Evolutionary conservation across 1,284 basidiomycete genomes (phyloP), one percentile per base, ranked within the genome.

Genomic region (Coriolopsis trogii): DNA sequence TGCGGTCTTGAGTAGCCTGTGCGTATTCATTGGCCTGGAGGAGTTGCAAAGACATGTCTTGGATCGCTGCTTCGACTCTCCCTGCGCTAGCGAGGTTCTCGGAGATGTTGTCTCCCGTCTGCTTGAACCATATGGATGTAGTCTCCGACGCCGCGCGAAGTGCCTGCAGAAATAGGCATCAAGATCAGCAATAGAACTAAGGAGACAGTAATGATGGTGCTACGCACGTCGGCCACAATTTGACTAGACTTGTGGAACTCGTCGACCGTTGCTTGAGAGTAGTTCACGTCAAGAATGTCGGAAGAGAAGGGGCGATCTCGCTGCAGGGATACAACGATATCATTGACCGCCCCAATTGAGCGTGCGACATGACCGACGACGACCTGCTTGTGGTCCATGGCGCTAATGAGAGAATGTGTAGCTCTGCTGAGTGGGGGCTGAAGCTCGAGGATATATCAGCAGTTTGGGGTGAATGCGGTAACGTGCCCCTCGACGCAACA

Each of bases 261-360:
- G 6, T 46, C 40, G 6, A 52, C 29, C 3, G 41, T 47, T 4
- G 26, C 16, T n/a, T 47, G 39, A 7, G 51, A 25, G 16, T 47
- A 52, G 34, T 39, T 52, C 13, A 42, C 21, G 20, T 47, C 45
- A 16, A 47, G 15, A 23, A 52, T 42, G 18, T 52, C 51, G 6
- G 45, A 38, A 4, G 40, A 18, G 18, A 52, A 33, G 8, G 51
- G 45, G 2, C 18, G 3, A 21, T 47, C 51, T 5, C 34, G 16
- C 34, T 47, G 40, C 4, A 52, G 50, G 3, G 34, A 20, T 26
- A 37, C 15, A 24, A 52, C 33, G 21, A 52, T 47, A 8, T 24
- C 28, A 37, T 52, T 52, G 18, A 52, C 28, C 3, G 33, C 40
- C 8, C 15, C 23, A 26, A 52, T 31, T 13, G 51, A 42, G 16